Evolutionary conservation across 495 filamentous ascomycete species (phyloP).

Genomic region (Penicillium manginii): DNA sequence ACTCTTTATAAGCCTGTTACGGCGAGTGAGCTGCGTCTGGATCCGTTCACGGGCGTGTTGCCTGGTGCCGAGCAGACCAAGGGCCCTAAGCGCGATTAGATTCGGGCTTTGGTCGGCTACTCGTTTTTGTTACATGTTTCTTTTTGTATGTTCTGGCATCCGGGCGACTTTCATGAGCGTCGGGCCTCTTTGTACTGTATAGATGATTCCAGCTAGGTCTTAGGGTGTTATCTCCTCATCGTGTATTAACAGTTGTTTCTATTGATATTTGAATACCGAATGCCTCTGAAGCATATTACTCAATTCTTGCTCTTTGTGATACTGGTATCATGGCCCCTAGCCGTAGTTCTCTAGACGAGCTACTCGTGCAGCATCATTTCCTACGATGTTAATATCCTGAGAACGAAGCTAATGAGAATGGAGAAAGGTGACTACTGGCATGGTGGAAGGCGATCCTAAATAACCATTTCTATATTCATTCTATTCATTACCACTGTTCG

Average conservation of each 20-base stretch:
- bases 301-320: not conserved
- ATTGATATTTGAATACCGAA: slow-evolving; percentile 6
- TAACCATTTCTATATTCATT: too few species aligned
- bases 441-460: too few species aligned
- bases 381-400: too few species aligned
- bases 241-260: slow-evolving; percentile 37
- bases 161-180: slow-evolving; percentile 27
- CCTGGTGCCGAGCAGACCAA: slow-evolving; percentile 21
- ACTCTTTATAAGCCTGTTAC: slow-evolving; percentile 59
- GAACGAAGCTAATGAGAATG: too few species aligned
- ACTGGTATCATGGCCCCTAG: too few species aligned
- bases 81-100: slow-evolving; percentile 14
- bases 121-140: slow-evolving; percentile 14
- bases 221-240: slow-evolving; percentile 27
- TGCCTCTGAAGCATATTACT: slow-evolving; percentile 1
- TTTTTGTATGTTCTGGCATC: slow-evolving; percentile 13
- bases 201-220: slow-evolving; percentile 31
- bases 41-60: slow-evolving; percentile 31
- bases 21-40: slow-evolving; percentile 26
- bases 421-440: too few species aligned
- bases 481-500: too few species aligned
- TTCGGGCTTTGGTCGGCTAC: slow-evolving; percentile 2
- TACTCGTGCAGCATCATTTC: too few species aligned
- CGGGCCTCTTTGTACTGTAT: slow-evolving; percentile 41
- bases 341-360: too few species aligned